A percentile compares a stretch with the other conserved stretches of the same genome.
Evolutionary conservation across 2,329 filamentous ascomycete species (phyloP).

Genomic region (Colletotrichum sp.): DNA sequence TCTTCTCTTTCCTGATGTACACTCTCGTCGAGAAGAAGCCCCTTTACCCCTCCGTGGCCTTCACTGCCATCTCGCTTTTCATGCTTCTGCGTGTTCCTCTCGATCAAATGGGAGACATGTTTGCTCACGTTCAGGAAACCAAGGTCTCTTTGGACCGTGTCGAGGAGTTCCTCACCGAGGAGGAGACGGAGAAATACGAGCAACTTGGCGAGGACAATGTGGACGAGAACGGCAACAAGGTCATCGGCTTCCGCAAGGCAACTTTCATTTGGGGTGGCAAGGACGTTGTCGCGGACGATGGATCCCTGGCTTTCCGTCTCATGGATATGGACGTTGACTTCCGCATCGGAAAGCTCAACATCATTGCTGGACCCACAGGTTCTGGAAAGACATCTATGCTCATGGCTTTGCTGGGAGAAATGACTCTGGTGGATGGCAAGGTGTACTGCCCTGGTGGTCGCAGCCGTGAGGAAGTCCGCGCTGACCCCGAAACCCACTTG

Average conservation of each 20-base stretch:
- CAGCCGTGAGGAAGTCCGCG: constrained; percentile 82
- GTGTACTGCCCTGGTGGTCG: constrained; percentile 86
- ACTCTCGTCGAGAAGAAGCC: constrained; percentile 89
- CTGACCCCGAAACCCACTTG: constrained; percentile 83
- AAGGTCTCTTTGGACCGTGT: constrained; percentile 97
- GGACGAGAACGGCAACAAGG: constrained; percentile 70
- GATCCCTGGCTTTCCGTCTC: constrained; percentile 79
- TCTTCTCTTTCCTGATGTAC: constrained; percentile 94
- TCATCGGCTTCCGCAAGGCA: constrained; percentile 84
- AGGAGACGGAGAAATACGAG: constrained; percentile 93
- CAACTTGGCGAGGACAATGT: constrained; percentile 77
- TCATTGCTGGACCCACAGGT: constrained; percentile 91
- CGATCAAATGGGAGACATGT: constrained; percentile 97
- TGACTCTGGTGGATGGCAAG: constrained; percentile 82
- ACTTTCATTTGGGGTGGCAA: constrained; percentile 89
- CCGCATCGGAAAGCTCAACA: constrained; percentile 83
- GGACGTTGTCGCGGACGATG: constrained; percentile 64
- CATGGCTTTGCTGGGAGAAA: constrained; percentile 95
- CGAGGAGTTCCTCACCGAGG: constrained; percentile 90
- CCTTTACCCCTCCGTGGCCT: constrained; percentile 89
- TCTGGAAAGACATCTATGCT: constrained; percentile 95
- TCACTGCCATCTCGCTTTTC: constrained; percentile 95
- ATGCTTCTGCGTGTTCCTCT: constrained; percentile 90
- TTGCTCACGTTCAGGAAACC: constrained; percentile 95
- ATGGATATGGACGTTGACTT: constrained; percentile 87